Conservation (phyloP, 176 grass and related monocot species). For the Musa acuminata region DNA sequence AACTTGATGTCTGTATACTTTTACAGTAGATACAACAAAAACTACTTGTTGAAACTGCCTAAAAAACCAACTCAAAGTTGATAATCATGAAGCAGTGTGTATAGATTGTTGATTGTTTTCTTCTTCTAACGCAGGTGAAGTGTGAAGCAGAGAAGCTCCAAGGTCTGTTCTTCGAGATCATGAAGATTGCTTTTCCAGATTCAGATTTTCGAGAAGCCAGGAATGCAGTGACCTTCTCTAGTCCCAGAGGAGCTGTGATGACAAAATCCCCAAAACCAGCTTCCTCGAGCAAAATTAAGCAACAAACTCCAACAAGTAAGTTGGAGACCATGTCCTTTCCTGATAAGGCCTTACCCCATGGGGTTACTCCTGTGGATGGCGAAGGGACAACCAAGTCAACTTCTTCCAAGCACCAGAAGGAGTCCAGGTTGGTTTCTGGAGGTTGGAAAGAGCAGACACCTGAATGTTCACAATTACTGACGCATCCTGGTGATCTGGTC, state of each 20-base stretch:
- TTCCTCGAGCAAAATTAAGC: constrained; percentile 29
- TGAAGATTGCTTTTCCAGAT: constrained; percentile 99
- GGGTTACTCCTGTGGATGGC: constrained; percentile 1
- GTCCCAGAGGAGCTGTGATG: constrained; percentile 27
- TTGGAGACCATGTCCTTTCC: constrained; percentile 26
- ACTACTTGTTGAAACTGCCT: too few species aligned
- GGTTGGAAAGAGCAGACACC: constrained; percentile 32
- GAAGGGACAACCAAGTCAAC: constrained; percentile 25
- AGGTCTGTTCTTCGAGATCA: constrained; percentile 80
- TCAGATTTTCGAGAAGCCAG: constrained; percentile 75
- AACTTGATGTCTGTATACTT: too few species aligned
- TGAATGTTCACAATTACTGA: constrained; percentile 29
- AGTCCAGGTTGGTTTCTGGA: constrained; percentile 28
- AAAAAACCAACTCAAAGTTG: too few species aligned
- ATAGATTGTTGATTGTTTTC: constrained; percentile 3
- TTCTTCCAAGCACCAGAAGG: constrained; percentile 47
- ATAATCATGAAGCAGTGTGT: too few species aligned
- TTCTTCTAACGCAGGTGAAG: constrained; percentile 42
- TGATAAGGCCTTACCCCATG: constrained; percentile 19
- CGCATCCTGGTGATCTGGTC: constrained; percentile 70
- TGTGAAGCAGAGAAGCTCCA: constrained; percentile 76
- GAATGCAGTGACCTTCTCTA: constrained; percentile 44
- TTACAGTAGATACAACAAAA: too few species aligned
- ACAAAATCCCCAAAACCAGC: constrained; percentile 8
- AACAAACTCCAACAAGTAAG: constrained; percentile 23